Conservation (phyloP, 2,329 filamentous ascomycete genomes). For the Colletotrichum sp. region DNA sequence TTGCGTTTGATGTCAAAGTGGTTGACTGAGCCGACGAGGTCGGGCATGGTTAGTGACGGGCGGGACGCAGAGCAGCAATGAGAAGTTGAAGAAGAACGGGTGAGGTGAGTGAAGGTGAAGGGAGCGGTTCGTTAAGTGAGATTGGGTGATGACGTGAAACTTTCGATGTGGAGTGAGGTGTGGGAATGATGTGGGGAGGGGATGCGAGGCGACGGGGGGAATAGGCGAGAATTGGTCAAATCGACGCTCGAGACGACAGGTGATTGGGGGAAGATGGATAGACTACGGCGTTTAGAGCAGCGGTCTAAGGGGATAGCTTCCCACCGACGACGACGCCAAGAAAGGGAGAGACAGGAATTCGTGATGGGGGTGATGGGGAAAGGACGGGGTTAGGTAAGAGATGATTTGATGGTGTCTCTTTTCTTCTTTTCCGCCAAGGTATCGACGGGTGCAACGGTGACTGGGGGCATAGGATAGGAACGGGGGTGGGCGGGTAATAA, state of each 20-base stretch:
- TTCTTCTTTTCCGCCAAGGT: background rate
- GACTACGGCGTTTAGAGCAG: background rate
- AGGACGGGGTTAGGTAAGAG: background rate
- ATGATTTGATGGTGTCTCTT: background rate
- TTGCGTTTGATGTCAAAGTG: conserved; percentile 47
- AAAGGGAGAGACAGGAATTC: background rate
- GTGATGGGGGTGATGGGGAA: background rate
- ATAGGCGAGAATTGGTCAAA: background rate
- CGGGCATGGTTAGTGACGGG: conserved; percentile 12
- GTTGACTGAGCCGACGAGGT: conserved; percentile 43
- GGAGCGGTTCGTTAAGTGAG: conserved; percentile 2
- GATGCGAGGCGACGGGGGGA: background rate
- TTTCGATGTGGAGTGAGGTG: conserved; percentile 6
- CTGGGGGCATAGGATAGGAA: background rate
- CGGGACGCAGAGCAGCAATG: background rate
- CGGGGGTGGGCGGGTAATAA: background rate
- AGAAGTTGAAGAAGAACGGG: background rate
- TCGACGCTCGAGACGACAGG: background rate
- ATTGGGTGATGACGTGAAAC: conserved; percentile 20
- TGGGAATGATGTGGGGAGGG: conserved; percentile 6
- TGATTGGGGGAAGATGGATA: background rate
- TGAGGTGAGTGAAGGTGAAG: background rate
- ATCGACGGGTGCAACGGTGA: background rate
- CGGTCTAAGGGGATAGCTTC: background rate
- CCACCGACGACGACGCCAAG: background rate